Evolutionary conservation across 306 rosid genomes (phyloP).

Genomic region (Lathyrus aphaca): DNA sequence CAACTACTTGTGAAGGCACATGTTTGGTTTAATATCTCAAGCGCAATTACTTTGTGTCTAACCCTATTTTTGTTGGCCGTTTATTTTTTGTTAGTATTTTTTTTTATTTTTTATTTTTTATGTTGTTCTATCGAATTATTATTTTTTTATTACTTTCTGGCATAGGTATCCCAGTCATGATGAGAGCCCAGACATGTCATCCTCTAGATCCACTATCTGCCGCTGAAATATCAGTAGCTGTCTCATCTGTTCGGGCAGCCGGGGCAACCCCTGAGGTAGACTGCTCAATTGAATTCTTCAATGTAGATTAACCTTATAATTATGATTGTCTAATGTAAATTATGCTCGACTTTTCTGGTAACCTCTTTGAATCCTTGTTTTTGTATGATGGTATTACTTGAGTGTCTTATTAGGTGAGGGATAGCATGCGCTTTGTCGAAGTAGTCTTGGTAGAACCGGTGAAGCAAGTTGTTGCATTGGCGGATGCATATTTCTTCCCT

Average conservation of each 20-base stretch:
- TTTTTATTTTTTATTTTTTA: background rate
- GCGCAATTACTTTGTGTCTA: background rate
- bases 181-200: slow-evolving; percentile 74
- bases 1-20: background rate
- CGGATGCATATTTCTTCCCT: slow-evolving; percentile 90
- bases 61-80: background rate
- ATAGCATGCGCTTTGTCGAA: slow-evolving; percentile 82
- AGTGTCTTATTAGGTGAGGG: slow-evolving; percentile 60
- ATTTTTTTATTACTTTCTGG: slow-evolving; percentile 16
- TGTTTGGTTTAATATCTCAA: background rate
- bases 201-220: slow-evolving; percentile 83
- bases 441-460: slow-evolving; percentile 71
- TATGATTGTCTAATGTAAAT: background rate
- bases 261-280: slow-evolving; percentile 84
- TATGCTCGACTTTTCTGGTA: no score
- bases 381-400: slow-evolving; percentile 19
- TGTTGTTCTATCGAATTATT: slow-evolving; percentile 9
- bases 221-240: slow-evolving; percentile 88
- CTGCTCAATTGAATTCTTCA: background rate
- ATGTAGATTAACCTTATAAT: slow-evolving; percentile 15
- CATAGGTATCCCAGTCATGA: slow-evolving; percentile 63
- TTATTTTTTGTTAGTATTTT: background rate
- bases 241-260: slow-evolving; percentile 79
- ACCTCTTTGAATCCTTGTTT: no score
- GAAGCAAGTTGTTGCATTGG: slow-evolving; percentile 77